Percentiles rank a stretch among this genome's conserved stretches.
These are phyloP conservation scores for Vachellia pachyceras DNA, from an alignment of 306 rosid genomes.

Conservation along the genomic window DNA sequence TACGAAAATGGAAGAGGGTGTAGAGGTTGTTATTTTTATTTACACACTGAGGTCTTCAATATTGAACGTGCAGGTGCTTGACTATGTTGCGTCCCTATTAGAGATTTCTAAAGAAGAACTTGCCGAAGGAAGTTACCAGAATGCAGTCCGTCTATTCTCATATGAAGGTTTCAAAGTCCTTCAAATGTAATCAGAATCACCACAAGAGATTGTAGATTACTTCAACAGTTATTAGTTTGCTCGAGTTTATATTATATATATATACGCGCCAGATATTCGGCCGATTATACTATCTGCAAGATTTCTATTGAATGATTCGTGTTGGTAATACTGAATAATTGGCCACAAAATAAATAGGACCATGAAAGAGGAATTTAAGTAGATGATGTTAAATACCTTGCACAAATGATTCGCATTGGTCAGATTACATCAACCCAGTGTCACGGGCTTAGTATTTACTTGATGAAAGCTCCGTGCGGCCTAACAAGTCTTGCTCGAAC, in stretches of 20 bases:
- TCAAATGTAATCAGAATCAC: background rate
- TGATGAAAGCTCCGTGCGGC: too few species aligned
- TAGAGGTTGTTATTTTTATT: background rate
- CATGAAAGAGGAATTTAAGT: background rate
- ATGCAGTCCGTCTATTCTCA: background rate
- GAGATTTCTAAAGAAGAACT: conserved; percentile 55
- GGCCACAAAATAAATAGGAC: background rate
- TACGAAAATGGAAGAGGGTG: background rate
- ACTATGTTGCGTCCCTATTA: conserved; percentile 58
- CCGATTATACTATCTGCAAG: background rate
- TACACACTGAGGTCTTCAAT: background rate
- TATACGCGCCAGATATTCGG: background rate
- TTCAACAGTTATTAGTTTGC: background rate
- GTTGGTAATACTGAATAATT: background rate
- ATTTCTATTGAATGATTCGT: background rate
- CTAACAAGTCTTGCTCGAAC: too few species aligned
- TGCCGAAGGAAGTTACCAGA: background rate
- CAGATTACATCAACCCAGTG: background rate
- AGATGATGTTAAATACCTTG: background rate
- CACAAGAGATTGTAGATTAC: background rate
- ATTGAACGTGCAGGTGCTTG: conserved; percentile 49
- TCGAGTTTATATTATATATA: too few species aligned
- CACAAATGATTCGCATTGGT: background rate
- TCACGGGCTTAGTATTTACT: too few species aligned
- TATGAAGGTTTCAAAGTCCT: conserved; percentile 13